Base-by-base conservation (phyloP, 306 rosid genomes). In the Echinosophora koreensis region DNA sequence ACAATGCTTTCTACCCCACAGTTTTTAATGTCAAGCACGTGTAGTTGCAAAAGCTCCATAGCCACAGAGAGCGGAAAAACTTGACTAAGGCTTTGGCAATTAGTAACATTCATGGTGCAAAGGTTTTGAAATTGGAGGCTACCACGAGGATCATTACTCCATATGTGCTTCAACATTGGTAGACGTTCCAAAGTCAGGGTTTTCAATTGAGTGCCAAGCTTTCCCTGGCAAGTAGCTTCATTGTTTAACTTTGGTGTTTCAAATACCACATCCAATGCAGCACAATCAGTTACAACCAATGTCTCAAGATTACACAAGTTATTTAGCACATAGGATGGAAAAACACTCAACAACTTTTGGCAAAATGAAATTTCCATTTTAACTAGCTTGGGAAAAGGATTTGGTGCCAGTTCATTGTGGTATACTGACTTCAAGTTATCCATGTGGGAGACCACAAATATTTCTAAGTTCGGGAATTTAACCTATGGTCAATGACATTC, bases 371-470 rank as follows among this genome's bases (percentile, higher is more conserved):
- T 42, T 0, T 10, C 0, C 11, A 76, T 1, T 11, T 11, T 6
- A 49, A 22, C 18, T 44, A 66, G 18, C 56, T 39, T 39, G 8
- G 13, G 10, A 38, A 34, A 39, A 5, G 57, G 44, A 66, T 55
- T 50, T 42, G 47, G 0, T 5, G 14, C 7, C 1, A 54, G 3
- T 66, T 66, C 51, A 10, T 52, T 5, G 3, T 14, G 1, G 67
- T 73, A 77, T 8, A 77, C 3, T 51, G 28, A 37, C 67, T 54
- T 56, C 57, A 77, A n/a, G 27, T 54, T 51, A 38, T 77, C n/a
- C 28, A 77, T 22, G 18, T 44, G 2, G 3, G 0, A 2, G 35
- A 77, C n/a, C 2, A 18, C 2, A 44, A 77, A 0, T 2, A 0
- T n/a, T 9, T 54, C 5, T 50, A 77, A 28, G 52, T 2, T 55